A percentile compares a stretch with the other conserved stretches of the same genome.
These are phyloP conservation scores for Tolypocladium ovalisporum DNA, from an alignment of 2,329 filamentous ascomycete species.

Conservation along the genomic window DNA sequence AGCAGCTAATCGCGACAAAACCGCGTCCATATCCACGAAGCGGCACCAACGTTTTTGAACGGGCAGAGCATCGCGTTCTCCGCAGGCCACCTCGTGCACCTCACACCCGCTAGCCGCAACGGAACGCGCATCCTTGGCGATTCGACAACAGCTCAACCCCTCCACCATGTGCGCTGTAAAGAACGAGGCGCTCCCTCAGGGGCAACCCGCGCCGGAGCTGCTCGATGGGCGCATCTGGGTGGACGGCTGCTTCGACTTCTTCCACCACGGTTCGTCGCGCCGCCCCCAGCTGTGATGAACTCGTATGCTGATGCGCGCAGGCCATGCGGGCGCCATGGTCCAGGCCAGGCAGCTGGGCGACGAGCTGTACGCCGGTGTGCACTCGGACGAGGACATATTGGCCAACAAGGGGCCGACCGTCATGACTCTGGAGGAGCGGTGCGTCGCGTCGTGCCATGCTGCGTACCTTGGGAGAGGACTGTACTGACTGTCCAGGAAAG, in stretches of 20 bases:
- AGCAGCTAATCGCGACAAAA: neutral
- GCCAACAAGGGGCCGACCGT: slow-evolving; percentile 97
- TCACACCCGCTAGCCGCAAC: neutral
- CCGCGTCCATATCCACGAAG: neutral
- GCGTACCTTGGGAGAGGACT: neutral
- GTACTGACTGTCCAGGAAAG: slow-evolving; percentile 27
- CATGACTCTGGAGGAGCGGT: slow-evolving; percentile 87
- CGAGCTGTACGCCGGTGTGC: slow-evolving; percentile 84
- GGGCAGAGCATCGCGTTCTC: too few relatives aligned
- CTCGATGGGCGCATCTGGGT: slow-evolving; percentile 81
- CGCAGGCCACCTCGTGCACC: too few relatives aligned
- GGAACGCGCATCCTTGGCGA: neutral
- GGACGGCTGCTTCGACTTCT: slow-evolving; percentile 98
- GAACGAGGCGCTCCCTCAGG: slow-evolving; percentile 10
- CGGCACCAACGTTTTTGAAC: neutral
- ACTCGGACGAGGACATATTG: slow-evolving; percentile 90
- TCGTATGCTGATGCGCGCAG: slow-evolving; percentile 27
- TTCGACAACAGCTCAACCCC: neutral
- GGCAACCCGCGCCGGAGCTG: slow-evolving; percentile 41
- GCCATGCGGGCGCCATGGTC: slow-evolving; percentile 92
- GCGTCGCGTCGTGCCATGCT: slow-evolving; percentile 9
- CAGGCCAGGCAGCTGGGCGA: slow-evolving; percentile 86
- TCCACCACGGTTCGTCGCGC: slow-evolving; percentile 66
- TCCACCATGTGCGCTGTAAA: slow-evolving; percentile 12
- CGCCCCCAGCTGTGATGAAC: neutral